Base-by-base conservation (phyloP, 768 basidiomycete genomes). In the Leccinum ochraceum region DNA sequence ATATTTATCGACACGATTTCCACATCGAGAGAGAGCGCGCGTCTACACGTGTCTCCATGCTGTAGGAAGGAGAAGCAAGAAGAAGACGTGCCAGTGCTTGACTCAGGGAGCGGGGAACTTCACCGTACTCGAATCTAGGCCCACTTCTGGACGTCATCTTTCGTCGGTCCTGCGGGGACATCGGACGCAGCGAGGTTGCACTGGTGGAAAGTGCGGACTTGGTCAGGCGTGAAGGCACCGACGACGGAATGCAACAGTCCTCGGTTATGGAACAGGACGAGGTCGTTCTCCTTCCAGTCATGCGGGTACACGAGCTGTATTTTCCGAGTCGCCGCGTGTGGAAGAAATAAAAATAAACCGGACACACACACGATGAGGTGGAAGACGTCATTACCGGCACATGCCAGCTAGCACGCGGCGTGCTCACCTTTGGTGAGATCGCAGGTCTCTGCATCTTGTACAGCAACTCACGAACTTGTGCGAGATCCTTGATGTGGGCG, bases 361-460 rank as follows among this genome's bases (percentile, higher is more conserved):
- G 44, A 22, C n/a, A 46, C 20, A 46, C 44, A 46, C 44, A 20
- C 44, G 44, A 46, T 46, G 44, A 13, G 20, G 44, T 54, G 55
- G 54, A 56, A n/a, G 30, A 48, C 32, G 14, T 60, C 14, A 24
- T 54, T 37, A 36, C 49, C 36, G 37, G 34, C 11, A 39, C 53
- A 44, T 39, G 28, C 8, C 22, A 48, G 16, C 39, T 44, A 24
- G 22, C 28, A 24, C 7, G 6, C 11, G 20, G 44, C 11, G 44
- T 46, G 48, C 70, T 60, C 62, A 89, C 88, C 58, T 75, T 71
- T 16, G 94, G 94, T 2, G 92, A 86, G 61, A 97, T 96, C 17
- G 86, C 94, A 4, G 95, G 94, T 11, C 94, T 77, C 72, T 95
- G 94, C 83, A 96, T 90, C 76, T 80, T 82, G 78, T 96, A 94